Conservation (phyloP, 2,329 filamentous ascomycete species). For the Paraphoma chrysanthemicola region DNA sequence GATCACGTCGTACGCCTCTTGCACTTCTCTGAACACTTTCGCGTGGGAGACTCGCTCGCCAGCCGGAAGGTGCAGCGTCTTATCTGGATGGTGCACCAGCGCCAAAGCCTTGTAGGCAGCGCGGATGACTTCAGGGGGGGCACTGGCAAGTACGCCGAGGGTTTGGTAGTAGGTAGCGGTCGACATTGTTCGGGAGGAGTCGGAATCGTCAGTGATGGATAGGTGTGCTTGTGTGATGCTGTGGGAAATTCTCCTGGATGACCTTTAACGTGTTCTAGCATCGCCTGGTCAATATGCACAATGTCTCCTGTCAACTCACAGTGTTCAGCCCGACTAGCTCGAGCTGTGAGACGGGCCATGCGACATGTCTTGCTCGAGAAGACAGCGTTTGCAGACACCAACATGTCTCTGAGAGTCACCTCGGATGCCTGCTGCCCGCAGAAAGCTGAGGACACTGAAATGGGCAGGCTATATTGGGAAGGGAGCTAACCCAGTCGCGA, state of each 20-base stretch:
- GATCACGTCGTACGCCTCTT: conserved; percentile 28
- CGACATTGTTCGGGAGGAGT: conserved; percentile 8
- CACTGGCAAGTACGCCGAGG: conserved; percentile 21
- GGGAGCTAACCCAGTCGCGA: too few relatives aligned
- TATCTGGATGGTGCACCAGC: conserved; percentile 21
- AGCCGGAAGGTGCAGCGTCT: conserved; percentile 14
- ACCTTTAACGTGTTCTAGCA: neutral
- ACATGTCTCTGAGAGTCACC: too few relatives aligned
- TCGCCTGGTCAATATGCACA: conserved; percentile 3
- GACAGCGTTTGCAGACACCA: neutral
- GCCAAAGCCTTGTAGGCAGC: conserved; percentile 27
- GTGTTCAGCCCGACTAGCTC: neutral
- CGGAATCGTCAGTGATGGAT: neutral
- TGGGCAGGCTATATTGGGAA: too few relatives aligned
- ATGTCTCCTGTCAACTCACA: conserved; percentile 12
- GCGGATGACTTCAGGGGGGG: conserved; percentile 19
- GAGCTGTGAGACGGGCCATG: conserved; percentile 1
- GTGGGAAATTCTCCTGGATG: conserved; percentile 2
- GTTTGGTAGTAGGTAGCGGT: conserved; percentile 19
- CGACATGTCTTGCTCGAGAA: neutral
- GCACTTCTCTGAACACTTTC: conserved; percentile 11
- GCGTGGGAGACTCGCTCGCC: conserved; percentile 14
- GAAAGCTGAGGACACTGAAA: too few relatives aligned
- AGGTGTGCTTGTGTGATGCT: neutral
- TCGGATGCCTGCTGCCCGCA: too few relatives aligned